Evolutionary conservation across 441 rosid genomes (phyloP).

Genomic region (Populus hybrid): DNA sequence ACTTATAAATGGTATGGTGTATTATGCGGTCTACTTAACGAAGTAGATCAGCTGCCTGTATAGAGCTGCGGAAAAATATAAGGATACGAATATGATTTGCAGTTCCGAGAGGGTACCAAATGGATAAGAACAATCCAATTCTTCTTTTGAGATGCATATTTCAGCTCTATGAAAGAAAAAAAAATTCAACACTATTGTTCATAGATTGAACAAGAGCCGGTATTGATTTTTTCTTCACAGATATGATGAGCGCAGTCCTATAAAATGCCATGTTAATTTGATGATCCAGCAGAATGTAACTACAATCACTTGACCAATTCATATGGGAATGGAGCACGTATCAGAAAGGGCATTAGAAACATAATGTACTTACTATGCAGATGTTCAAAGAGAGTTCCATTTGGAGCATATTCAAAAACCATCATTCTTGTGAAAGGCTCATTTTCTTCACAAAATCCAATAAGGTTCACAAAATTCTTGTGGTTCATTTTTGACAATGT

Average conservation of each 20-base stretch:
- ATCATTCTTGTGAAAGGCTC: constrained; percentile 86
- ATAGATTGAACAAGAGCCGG: background rate
- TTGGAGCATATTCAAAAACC: constrained; percentile 95
- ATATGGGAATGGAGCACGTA: background rate
- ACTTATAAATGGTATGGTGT: background rate
- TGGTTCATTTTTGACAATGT: constrained; percentile 79
- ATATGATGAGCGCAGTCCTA: background rate
- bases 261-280: background rate
- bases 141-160: background rate
- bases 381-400: constrained; percentile 94
- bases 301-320: background rate
- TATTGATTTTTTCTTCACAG: background rate
- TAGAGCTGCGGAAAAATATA: background rate
- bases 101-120: background rate
- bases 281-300: background rate
- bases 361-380: constrained; percentile 65
- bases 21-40: background rate
- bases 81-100: background rate
- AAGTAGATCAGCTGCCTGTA: background rate
- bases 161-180: background rate
- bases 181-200: background rate
- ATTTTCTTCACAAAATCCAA: constrained; percentile 84
- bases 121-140: background rate
- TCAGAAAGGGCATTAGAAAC: background rate
- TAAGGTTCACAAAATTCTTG: constrained; percentile 84